Base-by-base conservation (phyloP, 768 basidiomycete genomes). In the Pulveroboletus ravenelii region DNA sequence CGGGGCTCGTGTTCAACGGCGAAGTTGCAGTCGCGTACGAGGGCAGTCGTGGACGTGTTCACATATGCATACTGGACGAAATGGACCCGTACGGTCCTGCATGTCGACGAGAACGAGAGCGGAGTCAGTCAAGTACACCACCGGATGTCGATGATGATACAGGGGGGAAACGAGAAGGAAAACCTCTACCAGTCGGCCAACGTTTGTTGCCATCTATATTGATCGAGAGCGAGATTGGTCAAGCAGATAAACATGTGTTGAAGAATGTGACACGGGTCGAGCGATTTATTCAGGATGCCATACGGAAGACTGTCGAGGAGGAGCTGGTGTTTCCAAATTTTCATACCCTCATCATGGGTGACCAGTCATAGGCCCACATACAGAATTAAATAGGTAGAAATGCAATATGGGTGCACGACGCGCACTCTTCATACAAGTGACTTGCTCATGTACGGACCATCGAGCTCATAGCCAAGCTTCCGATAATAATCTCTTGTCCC, bases 401-500 rank as follows among this genome's bases (percentile, higher is more conserved):
- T 61, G 55, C 46, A 58, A 41, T 29, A 25, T 41, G 29, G n/a
- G n/a, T n/a, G 20, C 56, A 58, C 48, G 42, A 30, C 42, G 49
- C 10, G 35, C 48, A 47, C 41, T 65, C 41, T 48, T 58, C 66
- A 81, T 61, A 75, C 60, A 63, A 89, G 65, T 29, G 76, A 77
- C 70, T 96, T 96, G 75, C 87, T 91, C 95, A 99, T 99, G 69
- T 98, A 99, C 17, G 93, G 93, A 0, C 95, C 95, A 62, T 98
- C 94, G 49, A 97, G 74, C 69, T 87, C 84, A 69, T 98, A 98
- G 7, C 94, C 94, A 49, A 98, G 72, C 65, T 91, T 85, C 51
- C 92, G 81, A 68, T 98, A 99, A 69, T 99, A 99, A 67, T 95
- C 93, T 62, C 96, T 78, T 12, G 96, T 98, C 17, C 96, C 96